A percentile compares a stretch with the other conserved stretches of the same genome.
phyloP scores from a whole-genome alignment of 2,329 filamentous ascomycete genomes.

The Epichloe brachyelytri region DNA sequence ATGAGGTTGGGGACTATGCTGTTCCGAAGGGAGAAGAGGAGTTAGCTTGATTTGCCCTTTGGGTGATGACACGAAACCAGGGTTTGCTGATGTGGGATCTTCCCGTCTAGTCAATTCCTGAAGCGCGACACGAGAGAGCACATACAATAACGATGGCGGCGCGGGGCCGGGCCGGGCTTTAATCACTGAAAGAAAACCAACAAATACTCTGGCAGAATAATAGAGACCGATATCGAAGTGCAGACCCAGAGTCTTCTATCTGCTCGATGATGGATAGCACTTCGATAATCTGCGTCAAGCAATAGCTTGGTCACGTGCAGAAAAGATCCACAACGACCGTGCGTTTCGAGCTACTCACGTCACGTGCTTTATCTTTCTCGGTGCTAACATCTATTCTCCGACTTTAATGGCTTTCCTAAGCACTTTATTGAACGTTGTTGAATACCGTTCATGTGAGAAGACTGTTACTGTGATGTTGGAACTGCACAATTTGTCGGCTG shows the following conservation, averaged over 20 bases:
- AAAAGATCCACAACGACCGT: neutral
- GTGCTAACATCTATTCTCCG: too few species aligned
- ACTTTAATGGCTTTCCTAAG: too few species aligned
- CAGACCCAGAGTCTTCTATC: slow-evolving; percentile 5
- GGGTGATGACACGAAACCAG: slow-evolving; percentile 3
- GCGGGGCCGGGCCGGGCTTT: slow-evolving; percentile 17
- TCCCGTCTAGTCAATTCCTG: neutral
- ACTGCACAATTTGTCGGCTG: too few species aligned
- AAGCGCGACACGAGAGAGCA: neutral
- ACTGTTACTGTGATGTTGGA: too few species aligned
- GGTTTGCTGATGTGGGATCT: slow-evolving; percentile 4
- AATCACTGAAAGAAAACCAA: slow-evolving; percentile 23
- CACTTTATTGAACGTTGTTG: too few species aligned
- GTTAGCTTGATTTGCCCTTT: slow-evolving; percentile 4
- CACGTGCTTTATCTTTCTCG: neutral
- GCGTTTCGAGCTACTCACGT: neutral
- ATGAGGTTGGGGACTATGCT: slow-evolving; percentile 2
- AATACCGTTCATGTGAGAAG: too few species aligned
- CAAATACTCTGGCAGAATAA: slow-evolving; percentile 27
- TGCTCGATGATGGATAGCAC: neutral
- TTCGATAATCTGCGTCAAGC: slow-evolving; percentile 1
- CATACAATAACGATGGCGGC: slow-evolving; percentile 23
- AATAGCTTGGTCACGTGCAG: slow-evolving; percentile 1
- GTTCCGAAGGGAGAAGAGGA: slow-evolving; percentile 1
- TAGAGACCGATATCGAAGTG: slow-evolving; percentile 22